Evolutionary conservation across 257 asterid genomes (phyloP).

Genomic region (Solanum microdontum): DNA sequence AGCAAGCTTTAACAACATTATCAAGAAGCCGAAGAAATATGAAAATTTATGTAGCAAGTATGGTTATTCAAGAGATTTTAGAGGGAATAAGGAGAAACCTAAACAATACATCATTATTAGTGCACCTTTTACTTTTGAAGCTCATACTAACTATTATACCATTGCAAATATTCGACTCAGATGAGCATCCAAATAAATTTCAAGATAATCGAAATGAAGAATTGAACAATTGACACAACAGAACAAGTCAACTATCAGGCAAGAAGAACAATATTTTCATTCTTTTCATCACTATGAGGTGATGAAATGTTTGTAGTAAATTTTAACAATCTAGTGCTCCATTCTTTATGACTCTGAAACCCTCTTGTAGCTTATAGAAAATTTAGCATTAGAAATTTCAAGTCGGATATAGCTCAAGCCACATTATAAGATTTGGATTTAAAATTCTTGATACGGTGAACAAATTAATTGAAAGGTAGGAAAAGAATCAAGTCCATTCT

Average conservation of each 20-base stretch:
- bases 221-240: neutral
- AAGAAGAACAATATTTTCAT: neutral
- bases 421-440: neutral
- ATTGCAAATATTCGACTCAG: neutral
- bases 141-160: neutral
- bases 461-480: neutral
- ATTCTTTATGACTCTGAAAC: neutral
- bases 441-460: neutral
- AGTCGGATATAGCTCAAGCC: neutral
- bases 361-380: neutral
- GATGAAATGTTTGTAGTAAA: neutral
- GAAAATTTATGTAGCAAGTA: neutral
- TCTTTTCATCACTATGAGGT: neutral
- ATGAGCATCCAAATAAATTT: neutral
- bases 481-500: neutral
- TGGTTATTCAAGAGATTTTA: neutral
- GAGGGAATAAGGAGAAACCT: neutral
- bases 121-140: neutral
- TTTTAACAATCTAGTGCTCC: neutral
- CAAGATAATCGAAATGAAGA: neutral
- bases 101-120: neutral
- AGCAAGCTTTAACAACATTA: neutral
- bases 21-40: neutral
- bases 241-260: neutral
- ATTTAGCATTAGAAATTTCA: neutral